Evolutionary conservation across 148 eudicot species (phyloP).

Genomic region (Camellia sinensis): DNA sequence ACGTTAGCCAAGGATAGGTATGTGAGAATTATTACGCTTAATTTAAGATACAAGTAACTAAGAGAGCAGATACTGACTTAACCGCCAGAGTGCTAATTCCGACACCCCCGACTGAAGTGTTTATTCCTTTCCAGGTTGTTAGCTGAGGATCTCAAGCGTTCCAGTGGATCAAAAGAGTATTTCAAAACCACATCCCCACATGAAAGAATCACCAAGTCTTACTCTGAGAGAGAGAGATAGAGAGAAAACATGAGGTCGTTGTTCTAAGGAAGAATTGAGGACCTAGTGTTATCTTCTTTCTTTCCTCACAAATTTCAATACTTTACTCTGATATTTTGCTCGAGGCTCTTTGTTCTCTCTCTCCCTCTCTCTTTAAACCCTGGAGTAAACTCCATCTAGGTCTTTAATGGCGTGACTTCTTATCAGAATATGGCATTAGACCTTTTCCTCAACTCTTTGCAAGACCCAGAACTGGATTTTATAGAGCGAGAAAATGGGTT

Average conservation of each 20-base stretch:
- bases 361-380: background rate
- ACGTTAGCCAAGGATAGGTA: no score
- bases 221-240: background rate
- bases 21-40: no score
- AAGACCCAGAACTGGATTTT: constrained; percentile 14
- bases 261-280: background rate
- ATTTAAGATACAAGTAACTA: no score
- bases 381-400: background rate
- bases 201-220: background rate
- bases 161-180: no score
- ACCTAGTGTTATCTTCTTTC: background rate
- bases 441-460: constrained; percentile 37
- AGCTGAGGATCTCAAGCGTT: no score
- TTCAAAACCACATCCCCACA: no score
- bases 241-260: background rate
- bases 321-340: background rate
- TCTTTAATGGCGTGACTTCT: constrained; percentile 57
- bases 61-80: no score
- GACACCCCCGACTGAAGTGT: no score
- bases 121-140: no score
- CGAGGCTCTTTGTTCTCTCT: background rate
- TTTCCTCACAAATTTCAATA: background rate
- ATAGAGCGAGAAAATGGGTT: constrained; percentile 11
- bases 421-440: constrained; percentile 70
- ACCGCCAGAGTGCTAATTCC: no score